Base-by-base conservation (phyloP, 345 rosid genomes). In the Corymbia maculata region DNA sequence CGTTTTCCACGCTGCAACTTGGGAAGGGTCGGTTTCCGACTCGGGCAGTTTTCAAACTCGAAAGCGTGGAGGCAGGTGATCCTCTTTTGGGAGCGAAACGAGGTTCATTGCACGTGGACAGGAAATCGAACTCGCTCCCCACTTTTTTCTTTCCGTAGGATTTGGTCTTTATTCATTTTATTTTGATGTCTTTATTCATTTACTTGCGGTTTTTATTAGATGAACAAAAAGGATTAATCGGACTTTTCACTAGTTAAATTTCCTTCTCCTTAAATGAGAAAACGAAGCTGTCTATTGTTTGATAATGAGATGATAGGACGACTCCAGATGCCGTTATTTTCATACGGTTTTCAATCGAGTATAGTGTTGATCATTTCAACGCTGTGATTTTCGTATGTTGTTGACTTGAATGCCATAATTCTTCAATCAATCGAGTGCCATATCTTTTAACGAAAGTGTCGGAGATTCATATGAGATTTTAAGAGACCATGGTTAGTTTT, bases 291-390 rank as follows among this genome's bases (percentile, higher is more conserved):
- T 55, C 61, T 0, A 22, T 55, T 55, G 14, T 14, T 7, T 6
- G 66, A 7, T 26, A 59, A 0, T 26, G 2, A 59, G 66, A 59
- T 59, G 30, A 5, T 59, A 4, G 66, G 66, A 59, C 66, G 11
- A 26, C 66, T 14, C 66, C 3, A 3, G 2, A 59, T 26, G 15
- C 30, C 1, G 14, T 59, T 28, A 55, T 55, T 55, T 9, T 55
- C 61, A 21, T 55, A 55, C 61, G 22, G 21, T 9, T 11, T 12
- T 55, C 13, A 4, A 22, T 55, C 0, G 28, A 55, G 6, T 4
- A 1, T 55, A 2, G 1, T 55, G 28, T 9, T 2, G 13, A 2
- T 4, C 1, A 0, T 2, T 1, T 0, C 1, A 55, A 26, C 24
- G 61, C 28, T 5, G 0, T 22, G 61, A 22, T 55, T 55, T 55